Percentiles rank a stretch among this genome's conserved stretches.
phyloP scores from a whole-genome alignment of 495 filamentous ascomycete genomes.

The Aspergillus bridgeri region DNA sequence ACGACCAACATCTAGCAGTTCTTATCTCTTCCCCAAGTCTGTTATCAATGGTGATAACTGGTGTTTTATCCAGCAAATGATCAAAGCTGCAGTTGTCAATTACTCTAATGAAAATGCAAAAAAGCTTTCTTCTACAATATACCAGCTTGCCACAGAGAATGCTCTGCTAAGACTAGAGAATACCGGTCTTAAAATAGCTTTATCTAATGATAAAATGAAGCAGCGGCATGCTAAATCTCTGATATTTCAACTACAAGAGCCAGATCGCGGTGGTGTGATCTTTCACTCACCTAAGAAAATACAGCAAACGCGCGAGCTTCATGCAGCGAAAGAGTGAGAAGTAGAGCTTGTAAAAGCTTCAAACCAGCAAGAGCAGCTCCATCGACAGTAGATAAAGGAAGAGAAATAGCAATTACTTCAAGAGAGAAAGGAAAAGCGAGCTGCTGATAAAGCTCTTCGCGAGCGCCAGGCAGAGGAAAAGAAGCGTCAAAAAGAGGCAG shows the following conservation, averaged over 20 bases:
- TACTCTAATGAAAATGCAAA: neutral
- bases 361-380: neutral
- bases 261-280: neutral
- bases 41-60: too few relatives aligned
- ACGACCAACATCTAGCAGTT: too few relatives aligned
- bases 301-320: conserved; percentile 1
- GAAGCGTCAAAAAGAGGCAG: neutral
- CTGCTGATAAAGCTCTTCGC: neutral
- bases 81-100: conserved; percentile 1
- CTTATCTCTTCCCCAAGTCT: too few relatives aligned
- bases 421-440: neutral
- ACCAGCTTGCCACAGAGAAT: neutral
- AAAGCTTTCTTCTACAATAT: too few relatives aligned
- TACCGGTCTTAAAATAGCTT: neutral
- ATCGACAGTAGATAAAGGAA: neutral
- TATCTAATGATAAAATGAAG: conserved; percentile 10
- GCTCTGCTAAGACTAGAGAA: neutral
- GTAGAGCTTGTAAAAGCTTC: neutral
- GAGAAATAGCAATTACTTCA: neutral
- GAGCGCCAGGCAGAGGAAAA: neutral
- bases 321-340: neutral
- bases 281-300: conserved; percentile 5
- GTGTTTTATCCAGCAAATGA: too few relatives aligned
- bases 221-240: neutral
- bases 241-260: neutral